Evolutionary conservation across 345 rosid genomes (phyloP).

Genomic region (thale cress (Arabidopsis thaliana)): DNA sequence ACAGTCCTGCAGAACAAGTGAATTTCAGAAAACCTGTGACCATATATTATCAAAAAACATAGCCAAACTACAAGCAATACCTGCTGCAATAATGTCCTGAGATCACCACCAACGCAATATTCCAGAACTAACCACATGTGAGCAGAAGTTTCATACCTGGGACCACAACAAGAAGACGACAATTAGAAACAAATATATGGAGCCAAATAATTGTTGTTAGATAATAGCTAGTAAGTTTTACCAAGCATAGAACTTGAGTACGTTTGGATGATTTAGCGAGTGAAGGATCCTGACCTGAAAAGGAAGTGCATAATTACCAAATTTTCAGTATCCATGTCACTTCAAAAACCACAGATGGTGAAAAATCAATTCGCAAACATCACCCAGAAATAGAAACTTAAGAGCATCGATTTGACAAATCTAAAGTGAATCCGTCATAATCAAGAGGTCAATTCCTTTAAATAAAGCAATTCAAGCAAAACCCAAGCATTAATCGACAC

Average conservation of each 20-base stretch:
- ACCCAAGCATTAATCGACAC: conserved; percentile 8
- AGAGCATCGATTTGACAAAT: conserved; percentile 15
- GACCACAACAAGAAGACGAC: conserved; percentile 7
- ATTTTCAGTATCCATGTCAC: not conserved
- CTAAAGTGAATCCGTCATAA: conserved; percentile 17
- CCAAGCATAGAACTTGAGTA: conserved; percentile 88
- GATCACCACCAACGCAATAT: conserved; percentile 96
- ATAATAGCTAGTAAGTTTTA: conserved; percentile 43
- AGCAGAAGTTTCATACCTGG: conserved; percentile 95
- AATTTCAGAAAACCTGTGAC: conserved; percentile 22
- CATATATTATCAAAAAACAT: conserved; percentile 3
- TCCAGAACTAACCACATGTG: conserved; percentile 99
- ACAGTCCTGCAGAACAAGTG: conserved; percentile 64
- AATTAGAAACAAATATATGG: conserved; percentile 5
- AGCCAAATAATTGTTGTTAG: not conserved
- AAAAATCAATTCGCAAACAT: conserved; percentile 26
- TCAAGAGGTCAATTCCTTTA: not conserved
- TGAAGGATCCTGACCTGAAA: conserved; percentile 94
- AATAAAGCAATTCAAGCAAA: conserved; percentile 6
- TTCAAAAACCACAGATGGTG: not conserved
- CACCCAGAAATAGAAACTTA: conserved; percentile 37
- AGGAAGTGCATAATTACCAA: not conserved
- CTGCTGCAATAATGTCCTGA: conserved; percentile 83
- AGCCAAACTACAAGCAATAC: conserved; percentile 47
- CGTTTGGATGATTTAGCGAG: conserved; percentile 77